Base-by-base conservation (phyloP, 192 early-diverging fungal genomes). In the Coemansia javaensis region DNA sequence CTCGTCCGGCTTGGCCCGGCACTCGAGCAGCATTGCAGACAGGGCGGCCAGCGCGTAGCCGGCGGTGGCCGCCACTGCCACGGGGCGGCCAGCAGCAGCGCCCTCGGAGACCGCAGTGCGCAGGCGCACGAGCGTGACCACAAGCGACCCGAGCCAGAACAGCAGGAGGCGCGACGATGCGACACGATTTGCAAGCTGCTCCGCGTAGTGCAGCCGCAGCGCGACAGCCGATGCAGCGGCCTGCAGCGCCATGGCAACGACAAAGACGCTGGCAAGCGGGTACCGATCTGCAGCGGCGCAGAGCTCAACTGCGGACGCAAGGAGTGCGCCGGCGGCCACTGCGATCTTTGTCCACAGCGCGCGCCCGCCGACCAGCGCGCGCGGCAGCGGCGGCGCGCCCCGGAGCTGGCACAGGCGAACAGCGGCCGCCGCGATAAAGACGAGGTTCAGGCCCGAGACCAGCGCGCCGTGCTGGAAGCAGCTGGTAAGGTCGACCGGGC, bases 391-490 rank as follows among this genome's bases (percentile, higher is more conserved):
- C 7, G 33, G 42, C 1, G 40, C 17, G 11, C 18, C 14, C 15
- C 25, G 33, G 18, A 59, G 52, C 11, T 14, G 15, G 3, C 24
- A 35, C 15, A 75, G 31, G 12, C 59, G 56, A 25, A 59, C 7
- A 10, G 23, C 32, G 0, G 71, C 59, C 0, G 36, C 51, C 3
- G 50, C 12, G 17, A 75, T 33, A 32, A 75, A 75, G 1, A 53
- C 14, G 13, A 16, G 31, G 28, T 52, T 63, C 15, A 63, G 21
- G 10, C 56, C 56, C 1, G 41, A 4, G 5, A 59, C 30, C 9
- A 75, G 32, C 2, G 35, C 60, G 9, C 64, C 72, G 31, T 75
- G 30, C 48, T 75, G 42, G 16, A 75, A 75, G 38, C 72, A 75
- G 10, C 39, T 17, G 7, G 72, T 68, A 41, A 75, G 60, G 41